Conservation (phyloP, 2,329 filamentous ascomycete species). For the Cordyceps farinosa region DNA sequence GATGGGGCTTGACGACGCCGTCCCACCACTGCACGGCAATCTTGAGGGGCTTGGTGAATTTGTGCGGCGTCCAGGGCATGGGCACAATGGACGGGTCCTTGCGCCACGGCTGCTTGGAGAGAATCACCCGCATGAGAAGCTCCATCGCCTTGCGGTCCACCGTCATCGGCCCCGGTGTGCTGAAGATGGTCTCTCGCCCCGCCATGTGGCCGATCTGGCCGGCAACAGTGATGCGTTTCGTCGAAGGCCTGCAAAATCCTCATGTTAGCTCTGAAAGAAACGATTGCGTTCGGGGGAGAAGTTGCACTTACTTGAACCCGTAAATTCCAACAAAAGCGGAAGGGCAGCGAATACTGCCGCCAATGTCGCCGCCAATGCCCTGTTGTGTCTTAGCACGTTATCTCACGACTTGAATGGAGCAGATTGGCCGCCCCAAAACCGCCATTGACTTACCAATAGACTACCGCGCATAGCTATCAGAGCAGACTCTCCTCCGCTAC, state of each 20-base stretch:
- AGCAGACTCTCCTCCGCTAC: constrained; percentile 54
- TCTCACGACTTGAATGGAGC: not conserved
- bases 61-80: constrained; percentile 34
- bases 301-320: constrained; percentile 30
- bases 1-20: constrained; percentile 56
- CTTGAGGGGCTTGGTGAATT: constrained; percentile 45
- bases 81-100: constrained; percentile 31
- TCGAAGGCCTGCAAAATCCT: constrained; percentile 28
- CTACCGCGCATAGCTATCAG: constrained; percentile 40
- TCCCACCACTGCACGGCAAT: constrained; percentile 60
- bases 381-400: not conserved
- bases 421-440: not conserved
- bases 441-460: constrained; percentile 28
- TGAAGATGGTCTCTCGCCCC: constrained; percentile 35
- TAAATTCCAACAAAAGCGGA: constrained; percentile 35
- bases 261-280: not conserved
- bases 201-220: constrained; percentile 28
- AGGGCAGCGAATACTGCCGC: constrained; percentile 38
- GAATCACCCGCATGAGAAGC: constrained; percentile 33
- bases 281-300: no score
- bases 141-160: constrained; percentile 34
- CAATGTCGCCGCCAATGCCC: constrained; percentile 42
- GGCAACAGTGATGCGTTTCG: constrained; percentile 29
- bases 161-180: constrained; percentile 33
- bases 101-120: constrained; percentile 32